Percentiles rank a stretch among this genome's conserved stretches.
phyloP scores from a whole-genome alignment of 345 rosid species.

The Iberis pinnata region DNA sequence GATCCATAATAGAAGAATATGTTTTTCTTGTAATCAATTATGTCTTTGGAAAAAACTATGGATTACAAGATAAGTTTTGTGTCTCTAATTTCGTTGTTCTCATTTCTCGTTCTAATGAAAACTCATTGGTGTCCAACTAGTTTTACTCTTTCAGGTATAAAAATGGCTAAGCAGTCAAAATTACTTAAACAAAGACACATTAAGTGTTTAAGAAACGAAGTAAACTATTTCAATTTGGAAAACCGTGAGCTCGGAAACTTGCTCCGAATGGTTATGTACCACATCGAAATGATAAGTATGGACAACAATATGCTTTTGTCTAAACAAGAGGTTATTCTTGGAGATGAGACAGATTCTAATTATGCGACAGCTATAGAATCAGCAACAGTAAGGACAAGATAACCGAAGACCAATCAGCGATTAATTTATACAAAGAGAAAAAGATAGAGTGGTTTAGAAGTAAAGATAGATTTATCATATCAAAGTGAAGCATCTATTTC shows the following conservation, averaged over 20 bases:
- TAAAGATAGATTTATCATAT: not conserved
- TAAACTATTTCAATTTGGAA: conserved; percentile 52
- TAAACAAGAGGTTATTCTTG: conserved; percentile 45
- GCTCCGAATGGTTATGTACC: conserved; percentile 37
- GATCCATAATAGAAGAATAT: no score
- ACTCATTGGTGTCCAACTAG: no score
- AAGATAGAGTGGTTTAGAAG: not conserved
- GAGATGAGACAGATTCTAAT: conserved; percentile 43
- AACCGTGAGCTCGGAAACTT: conserved; percentile 61
- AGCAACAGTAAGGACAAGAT: conserved; percentile 42
- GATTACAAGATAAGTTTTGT: no score
- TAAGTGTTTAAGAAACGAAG: conserved; percentile 63
- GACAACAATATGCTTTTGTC: conserved; percentile 56
- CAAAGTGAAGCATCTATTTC: conserved; percentile 6
- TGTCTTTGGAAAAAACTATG: no score
- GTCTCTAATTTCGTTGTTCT: no score
- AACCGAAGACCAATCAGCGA: not conserved
- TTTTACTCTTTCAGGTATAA: no score
- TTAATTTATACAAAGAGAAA: conserved; percentile 18
- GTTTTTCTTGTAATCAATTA: no score
- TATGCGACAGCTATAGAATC: conserved; percentile 47
- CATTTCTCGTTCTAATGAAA: no score
- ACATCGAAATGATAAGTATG: conserved; percentile 31
- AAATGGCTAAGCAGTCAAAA: conserved; percentile 80
- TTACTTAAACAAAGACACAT: conserved; percentile 71